Conservation (phyloP, 2,329 filamentous ascomycete species). For the Fusarium guadeloupense region DNA sequence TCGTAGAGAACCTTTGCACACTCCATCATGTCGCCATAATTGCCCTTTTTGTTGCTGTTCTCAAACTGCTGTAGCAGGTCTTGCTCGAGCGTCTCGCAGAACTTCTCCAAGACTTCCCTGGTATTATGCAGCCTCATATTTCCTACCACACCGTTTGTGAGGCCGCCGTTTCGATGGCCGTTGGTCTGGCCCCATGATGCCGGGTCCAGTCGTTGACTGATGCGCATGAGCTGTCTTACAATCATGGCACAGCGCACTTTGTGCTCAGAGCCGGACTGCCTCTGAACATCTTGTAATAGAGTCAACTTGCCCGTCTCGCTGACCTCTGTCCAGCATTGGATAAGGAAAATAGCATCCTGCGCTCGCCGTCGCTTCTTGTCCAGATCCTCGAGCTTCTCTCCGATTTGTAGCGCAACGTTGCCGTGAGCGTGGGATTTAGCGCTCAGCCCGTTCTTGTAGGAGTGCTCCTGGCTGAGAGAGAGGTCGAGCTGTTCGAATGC, state of each 20-base stretch:
- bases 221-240: constrained; percentile 89
- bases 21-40: constrained; percentile 98
- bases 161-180: constrained; percentile 58
- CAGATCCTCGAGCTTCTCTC: constrained; percentile 90
- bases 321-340: constrained; percentile 97
- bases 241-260: constrained; percentile 96
- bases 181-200: constrained; percentile 74
- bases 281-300: constrained; percentile 86
- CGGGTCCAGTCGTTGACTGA: constrained; percentile 89
- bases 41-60: constrained; percentile 92
- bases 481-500: constrained; percentile 91
- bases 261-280: constrained; percentile 85
- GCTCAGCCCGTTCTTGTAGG: constrained; percentile 46
- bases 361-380: constrained; percentile 91
- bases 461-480: constrained; percentile 72
- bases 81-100: constrained; percentile 93
- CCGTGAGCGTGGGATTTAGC: constrained; percentile 69
- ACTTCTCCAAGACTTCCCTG: constrained; percentile 93
- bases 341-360: constrained; percentile 91
- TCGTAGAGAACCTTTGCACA: constrained; percentile 93
- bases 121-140: constrained; percentile 69
- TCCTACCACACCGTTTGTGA: constrained; percentile 56
- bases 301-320: constrained; percentile 88
- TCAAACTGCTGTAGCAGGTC: constrained; percentile 96
- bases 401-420: constrained; percentile 93